Conservation (phyloP, 148 eudicot genomes). For the Persicaria maculosa region DNA sequence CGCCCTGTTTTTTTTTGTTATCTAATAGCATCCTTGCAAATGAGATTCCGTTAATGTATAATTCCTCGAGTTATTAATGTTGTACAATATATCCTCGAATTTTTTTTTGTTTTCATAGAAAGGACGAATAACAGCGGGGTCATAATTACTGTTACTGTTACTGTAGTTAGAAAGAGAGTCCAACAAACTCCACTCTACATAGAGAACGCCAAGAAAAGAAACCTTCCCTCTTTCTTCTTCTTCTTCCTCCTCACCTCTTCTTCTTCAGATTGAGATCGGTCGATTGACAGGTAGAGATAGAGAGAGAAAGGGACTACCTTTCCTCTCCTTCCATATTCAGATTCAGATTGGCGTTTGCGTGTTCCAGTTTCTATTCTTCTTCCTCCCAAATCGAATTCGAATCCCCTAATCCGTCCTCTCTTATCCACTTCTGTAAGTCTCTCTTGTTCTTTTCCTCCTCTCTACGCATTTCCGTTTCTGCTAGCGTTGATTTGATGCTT, state of each 20-base stretch:
- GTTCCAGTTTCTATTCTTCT: background rate
- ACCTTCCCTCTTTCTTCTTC: background rate
- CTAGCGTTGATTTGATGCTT: background rate
- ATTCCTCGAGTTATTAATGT: too few species aligned
- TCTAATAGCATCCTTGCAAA: too few species aligned
- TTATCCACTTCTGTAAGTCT: slow-evolving; percentile 1
- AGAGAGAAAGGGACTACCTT: background rate
- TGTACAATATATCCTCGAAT: background rate
- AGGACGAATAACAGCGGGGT: background rate
- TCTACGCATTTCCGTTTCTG: background rate
- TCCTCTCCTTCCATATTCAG: background rate
- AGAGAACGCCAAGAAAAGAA: background rate
- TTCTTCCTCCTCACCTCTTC: background rate
- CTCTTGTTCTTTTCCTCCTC: background rate
- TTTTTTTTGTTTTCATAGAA: background rate
- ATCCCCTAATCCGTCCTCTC: background rate
- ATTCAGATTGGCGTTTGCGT: slow-evolving; percentile 1
- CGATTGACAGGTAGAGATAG: background rate
- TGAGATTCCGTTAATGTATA: too few species aligned
- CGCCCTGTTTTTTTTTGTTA: too few species aligned
- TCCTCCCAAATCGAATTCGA: background rate
- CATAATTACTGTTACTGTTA: background rate
- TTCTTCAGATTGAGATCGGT: background rate
- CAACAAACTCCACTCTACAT: background rate
- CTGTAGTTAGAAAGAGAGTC: background rate